phyloP scores from a whole-genome alignment of 805 yeast genomes.

The Sugiyamaella valdiviana region DNA sequence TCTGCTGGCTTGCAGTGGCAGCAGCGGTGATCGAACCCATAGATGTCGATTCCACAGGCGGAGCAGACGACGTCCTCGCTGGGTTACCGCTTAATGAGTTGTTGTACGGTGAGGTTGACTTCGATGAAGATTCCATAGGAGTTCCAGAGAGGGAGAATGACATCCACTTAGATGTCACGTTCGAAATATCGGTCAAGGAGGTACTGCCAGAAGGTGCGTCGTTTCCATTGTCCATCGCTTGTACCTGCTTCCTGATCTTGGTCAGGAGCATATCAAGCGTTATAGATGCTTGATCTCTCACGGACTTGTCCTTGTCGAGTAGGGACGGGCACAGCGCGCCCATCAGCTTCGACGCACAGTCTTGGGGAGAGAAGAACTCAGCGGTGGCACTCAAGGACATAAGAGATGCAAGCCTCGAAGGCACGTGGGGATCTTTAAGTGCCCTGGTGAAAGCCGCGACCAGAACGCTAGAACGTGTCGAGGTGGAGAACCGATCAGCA shows the following conservation, averaged over 20 bases:
- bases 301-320: slow-evolving; percentile 64
- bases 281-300: slow-evolving; percentile 64
- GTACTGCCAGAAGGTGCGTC: slow-evolving; percentile 3
- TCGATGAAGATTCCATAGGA: too few species aligned
- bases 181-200: background rate
- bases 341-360: slow-evolving; percentile 71
- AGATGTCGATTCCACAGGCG: background rate
- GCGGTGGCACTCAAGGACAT: slow-evolving; percentile 62
- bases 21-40: background rate
- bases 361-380: slow-evolving; percentile 62
- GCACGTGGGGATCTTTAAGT: slow-evolving; percentile 69
- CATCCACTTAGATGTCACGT: background rate
- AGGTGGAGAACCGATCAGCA: slow-evolving; percentile 52
- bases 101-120: too few species aligned
- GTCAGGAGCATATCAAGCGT: slow-evolving; percentile 58
- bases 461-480: slow-evolving; percentile 60
- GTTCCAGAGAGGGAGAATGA: background rate
- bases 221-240: slow-evolving; percentile 27
- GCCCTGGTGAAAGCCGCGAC: slow-evolving; percentile 84
- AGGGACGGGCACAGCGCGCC: slow-evolving; percentile 82
- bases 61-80: background rate
- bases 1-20: background rate
- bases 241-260: slow-evolving; percentile 45
- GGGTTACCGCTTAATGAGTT: background rate
- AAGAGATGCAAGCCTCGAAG: slow-evolving; percentile 69